Base-by-base conservation (phyloP, 345 rosid genomes). In the Pugionium cornutum region DNA sequence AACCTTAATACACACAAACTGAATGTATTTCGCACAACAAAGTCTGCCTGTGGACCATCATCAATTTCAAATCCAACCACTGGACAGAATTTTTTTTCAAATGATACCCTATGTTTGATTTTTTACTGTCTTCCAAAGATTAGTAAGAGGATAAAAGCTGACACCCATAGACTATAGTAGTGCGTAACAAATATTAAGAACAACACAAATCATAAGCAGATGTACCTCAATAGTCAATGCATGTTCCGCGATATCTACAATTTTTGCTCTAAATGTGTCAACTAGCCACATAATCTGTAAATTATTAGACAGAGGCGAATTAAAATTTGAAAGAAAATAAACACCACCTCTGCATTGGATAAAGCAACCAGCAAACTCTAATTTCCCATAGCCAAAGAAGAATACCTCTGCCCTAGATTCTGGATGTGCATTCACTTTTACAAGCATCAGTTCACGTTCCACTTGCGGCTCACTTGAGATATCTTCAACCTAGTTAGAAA, bases 401-500 rank as follows among this genome's bases (percentile, higher is more conserved):
- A 44, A 34, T 77, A 92, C 98, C 97, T 94, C 89, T 52, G 87
- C 80, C 49, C 82, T 83, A 50, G 53, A 64, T 49, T 62, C 75
- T n/a, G 88, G 86, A 71, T 83, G 77, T 2, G 88, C 85, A 51
- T 83, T 75, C 61, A 94, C 80, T 77, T 91, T 91, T 41, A 91
- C 77, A 69, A 91, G 98, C 96, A 91, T 89, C 54, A 91, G 66
- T 62, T 91, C 98, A 46, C 98, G 94, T 72, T 91, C 99, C 48
- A 94, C 95, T 41, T 88, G 99, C 7, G 99, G 87, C 73, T 90
- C 99, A 58, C 28, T 81, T 37, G 99, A 94, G 68, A 94, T 64
- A 79, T 90, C 99, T 43, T 90, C 96, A 59, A 90, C 99, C 97
- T 90, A 76, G 27, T 53, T 31, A 47, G 9, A 46, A 65, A 58